These are phyloP conservation scores for Tricholoma bakamatsutake DNA, from an alignment of 768 basidiomycete genomes.

Conservation along the genomic window DNA sequence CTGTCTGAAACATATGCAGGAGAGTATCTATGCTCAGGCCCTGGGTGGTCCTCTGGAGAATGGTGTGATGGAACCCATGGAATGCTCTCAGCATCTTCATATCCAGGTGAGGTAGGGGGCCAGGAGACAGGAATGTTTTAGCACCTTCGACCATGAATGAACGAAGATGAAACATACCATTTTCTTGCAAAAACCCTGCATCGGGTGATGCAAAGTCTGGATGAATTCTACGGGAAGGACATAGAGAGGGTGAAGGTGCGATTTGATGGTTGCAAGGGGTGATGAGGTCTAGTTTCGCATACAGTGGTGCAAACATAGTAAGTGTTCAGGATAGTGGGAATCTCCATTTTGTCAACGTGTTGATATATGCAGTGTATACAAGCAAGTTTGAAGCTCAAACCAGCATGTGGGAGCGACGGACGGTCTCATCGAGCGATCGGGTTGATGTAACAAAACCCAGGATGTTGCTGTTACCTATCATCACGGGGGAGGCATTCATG, in stretches of 20 bases:
- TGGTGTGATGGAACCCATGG: no score
- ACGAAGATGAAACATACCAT: no score
- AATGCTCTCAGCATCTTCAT: no score
- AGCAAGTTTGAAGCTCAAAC: constrained; percentile 14
- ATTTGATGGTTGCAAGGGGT: neutral
- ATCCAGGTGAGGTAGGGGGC: no score
- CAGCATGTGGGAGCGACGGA: constrained; percentile 18
- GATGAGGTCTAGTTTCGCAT: constrained; percentile 8
- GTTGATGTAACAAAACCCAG: neutral
- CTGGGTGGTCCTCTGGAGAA: no score
- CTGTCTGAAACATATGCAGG: no score
- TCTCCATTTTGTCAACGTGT: constrained; percentile 7
- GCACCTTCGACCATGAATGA: no score
- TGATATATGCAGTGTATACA: constrained; percentile 13
- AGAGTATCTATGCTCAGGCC: no score
- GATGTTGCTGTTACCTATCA: neutral
- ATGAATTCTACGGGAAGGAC: constrained; percentile 19
- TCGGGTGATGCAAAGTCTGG: constrained; percentile 27
- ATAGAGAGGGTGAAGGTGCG: neutral
- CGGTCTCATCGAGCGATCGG: neutral
- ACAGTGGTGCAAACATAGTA: constrained; percentile 15
- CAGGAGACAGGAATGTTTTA: no score
- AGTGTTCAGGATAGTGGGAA: constrained; percentile 8
- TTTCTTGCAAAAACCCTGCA: no score
- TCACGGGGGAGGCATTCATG: no score